A percentile compares a stretch with the other conserved stretches of the same genome.
Conservation (phyloP, 73 alveolate species). For the Paramecium octaurelia region DNA sequence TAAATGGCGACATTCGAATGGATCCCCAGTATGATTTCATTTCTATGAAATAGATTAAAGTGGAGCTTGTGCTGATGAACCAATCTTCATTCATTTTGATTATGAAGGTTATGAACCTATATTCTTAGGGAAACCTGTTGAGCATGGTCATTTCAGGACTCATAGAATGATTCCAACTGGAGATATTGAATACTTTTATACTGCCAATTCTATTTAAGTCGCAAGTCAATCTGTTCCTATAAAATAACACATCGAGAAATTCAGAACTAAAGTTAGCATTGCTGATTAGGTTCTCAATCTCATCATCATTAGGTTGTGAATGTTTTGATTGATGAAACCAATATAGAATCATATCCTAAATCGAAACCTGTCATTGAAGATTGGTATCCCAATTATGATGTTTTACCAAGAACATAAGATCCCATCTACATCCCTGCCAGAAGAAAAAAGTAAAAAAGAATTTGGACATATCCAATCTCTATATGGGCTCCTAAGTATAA, state of each 20-base stretch:
- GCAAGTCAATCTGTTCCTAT: background rate
- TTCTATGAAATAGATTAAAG: slow-evolving; percentile 1
- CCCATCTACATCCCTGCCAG: slow-evolving; percentile 59
- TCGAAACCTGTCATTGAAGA: slow-evolving; percentile 38
- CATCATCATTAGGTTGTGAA: background rate
- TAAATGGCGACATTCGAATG: slow-evolving; percentile 31
- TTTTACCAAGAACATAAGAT: slow-evolving; percentile 58
- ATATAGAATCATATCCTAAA: background rate
- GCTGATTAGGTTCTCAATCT: slow-evolving; percentile 23
- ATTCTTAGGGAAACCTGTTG: slow-evolving; percentile 33
- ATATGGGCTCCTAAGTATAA: slow-evolving; percentile 57
- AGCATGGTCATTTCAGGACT: background rate
- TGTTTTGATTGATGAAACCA: slow-evolving; percentile 43
- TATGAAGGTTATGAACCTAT: slow-evolving; percentile 54
- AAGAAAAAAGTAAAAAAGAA: slow-evolving; percentile 51
- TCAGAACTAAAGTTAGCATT: background rate
- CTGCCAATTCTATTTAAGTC: slow-evolving; percentile 28
- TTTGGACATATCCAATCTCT: slow-evolving; percentile 58
- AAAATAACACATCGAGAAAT: slow-evolving; percentile 17
- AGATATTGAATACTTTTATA: slow-evolving; percentile 34
- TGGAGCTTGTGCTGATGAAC: slow-evolving; percentile 57
- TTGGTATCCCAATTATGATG: slow-evolving; percentile 52
- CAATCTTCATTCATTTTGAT: slow-evolving; percentile 53
- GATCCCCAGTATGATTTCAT: background rate
- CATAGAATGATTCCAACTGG: slow-evolving; percentile 62